These are phyloP conservation scores for Penicillium aurantiogriseum DNA, from an alignment of 2,329 filamentous ascomycete genomes.

Conservation along the genomic window DNA sequence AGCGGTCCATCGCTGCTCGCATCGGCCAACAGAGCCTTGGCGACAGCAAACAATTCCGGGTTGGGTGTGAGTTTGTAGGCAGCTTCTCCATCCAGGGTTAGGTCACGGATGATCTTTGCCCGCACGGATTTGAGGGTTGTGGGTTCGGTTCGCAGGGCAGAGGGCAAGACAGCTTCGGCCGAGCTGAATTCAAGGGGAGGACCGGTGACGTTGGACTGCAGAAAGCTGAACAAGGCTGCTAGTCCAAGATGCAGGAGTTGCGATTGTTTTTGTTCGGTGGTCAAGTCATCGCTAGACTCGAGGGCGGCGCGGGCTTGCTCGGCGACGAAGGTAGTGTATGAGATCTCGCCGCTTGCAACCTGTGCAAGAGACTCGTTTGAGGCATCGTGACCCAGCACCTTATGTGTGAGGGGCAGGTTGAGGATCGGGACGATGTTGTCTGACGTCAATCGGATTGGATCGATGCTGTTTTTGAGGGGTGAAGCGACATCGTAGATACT, in stretches of 20 bases:
- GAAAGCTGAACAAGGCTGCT: constrained; percentile 71
- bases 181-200: constrained; percentile 67
- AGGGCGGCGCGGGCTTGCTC: constrained; percentile 32
- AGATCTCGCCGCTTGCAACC: constrained; percentile 34
- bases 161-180: constrained; percentile 51
- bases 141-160: constrained; percentile 35
- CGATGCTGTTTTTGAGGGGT: constrained; percentile 32
- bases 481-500: constrained; percentile 33
- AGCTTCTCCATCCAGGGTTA: constrained; percentile 80
- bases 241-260: constrained; percentile 58
- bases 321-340: constrained; percentile 40
- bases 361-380: constrained; percentile 28
- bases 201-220: constrained; percentile 85
- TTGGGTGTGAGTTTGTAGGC: constrained; percentile 81
- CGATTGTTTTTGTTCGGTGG: constrained; percentile 33
- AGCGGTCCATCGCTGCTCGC: constrained; percentile 43
- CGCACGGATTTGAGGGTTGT: constrained; percentile 49
- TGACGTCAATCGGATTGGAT: constrained; percentile 36
- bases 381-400: constrained; percentile 39
- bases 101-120: constrained; percentile 62
- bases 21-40: constrained; percentile 59
- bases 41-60: constrained; percentile 78
- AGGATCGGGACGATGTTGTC: constrained; percentile 34
- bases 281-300: constrained; percentile 22
- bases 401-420: constrained; percentile 38